Conservation (phyloP, 202 grass and related monocot genomes). For the Dendrocalamus latiflorus region DNA sequence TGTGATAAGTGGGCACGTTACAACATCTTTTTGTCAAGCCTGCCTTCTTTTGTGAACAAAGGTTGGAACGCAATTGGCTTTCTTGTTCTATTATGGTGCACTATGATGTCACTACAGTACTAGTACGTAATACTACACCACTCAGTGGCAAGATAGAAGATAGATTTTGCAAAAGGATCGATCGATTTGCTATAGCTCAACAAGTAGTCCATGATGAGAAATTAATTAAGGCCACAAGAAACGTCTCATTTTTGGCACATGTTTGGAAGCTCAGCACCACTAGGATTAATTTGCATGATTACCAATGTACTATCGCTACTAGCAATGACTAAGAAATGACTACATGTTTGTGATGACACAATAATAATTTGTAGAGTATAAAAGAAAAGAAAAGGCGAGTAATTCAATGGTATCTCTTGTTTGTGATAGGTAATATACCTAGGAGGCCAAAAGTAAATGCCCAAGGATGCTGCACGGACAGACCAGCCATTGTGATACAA, state of each 20-base stretch:
- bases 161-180: background rate
- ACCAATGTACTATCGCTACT: background rate
- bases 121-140: background rate
- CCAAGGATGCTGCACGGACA: constrained; percentile 70
- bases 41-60: constrained; percentile 11
- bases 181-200: background rate
- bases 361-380: background rate
- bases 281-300: background rate
- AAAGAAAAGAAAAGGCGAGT: background rate
- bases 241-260: background rate
- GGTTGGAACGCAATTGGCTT: background rate
- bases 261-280: background rate
- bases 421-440: constrained; percentile 39
- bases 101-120: background rate
- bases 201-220: background rate
- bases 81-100: constrained; percentile 8
- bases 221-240: background rate
- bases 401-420: background rate
- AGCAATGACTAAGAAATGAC: background rate
- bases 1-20: background rate
- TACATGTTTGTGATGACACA: background rate
- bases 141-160: background rate
- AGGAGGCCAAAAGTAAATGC: constrained; percentile 78
- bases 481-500: constrained; percentile 56
- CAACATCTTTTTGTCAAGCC: background rate